Conservation (phyloP, 768 basidiomycete species). For the Leccinum ochraceum region DNA sequence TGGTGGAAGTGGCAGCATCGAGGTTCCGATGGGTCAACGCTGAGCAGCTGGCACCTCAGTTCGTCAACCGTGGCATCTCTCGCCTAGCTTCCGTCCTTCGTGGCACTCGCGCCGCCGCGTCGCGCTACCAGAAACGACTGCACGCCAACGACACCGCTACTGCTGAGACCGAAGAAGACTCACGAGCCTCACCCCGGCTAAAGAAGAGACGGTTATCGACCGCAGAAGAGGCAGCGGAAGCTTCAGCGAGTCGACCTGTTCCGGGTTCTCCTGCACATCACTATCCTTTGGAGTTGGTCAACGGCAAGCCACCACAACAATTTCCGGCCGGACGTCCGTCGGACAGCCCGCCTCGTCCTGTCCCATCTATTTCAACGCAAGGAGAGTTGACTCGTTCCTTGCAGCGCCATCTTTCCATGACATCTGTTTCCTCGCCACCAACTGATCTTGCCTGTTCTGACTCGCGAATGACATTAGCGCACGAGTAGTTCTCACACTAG, state of each 20-base stretch:
- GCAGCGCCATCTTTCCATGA: conserved; percentile 31
- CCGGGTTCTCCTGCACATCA: conserved; percentile 5
- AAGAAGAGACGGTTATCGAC: conserved; percentile 31
- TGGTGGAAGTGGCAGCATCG: conserved; percentile 27
- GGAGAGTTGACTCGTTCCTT: conserved; percentile 22
- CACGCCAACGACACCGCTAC: conserved; percentile 9
- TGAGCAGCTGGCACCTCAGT: conserved; percentile 30
- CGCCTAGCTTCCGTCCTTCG: conserved; percentile 20
- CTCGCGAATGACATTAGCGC: conserved; percentile 24
- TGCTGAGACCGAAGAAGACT: conserved; percentile 11
- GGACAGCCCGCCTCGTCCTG: conserved; percentile 1
- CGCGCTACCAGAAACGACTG: conserved; percentile 29
- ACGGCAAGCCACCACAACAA: conserved; percentile 35
- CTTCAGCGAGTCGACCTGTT: conserved; percentile 5
- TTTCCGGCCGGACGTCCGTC: conserved; percentile 28
- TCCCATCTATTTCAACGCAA: conserved; percentile 8
- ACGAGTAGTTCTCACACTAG: conserved; percentile 6
- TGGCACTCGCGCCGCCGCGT: conserved; percentile 1
- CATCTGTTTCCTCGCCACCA: conserved; percentile 15
- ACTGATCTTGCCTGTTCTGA: conserved; percentile 19
- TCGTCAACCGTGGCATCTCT: conserved; percentile 23
- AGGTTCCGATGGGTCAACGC: conserved; percentile 35
- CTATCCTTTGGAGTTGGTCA: conserved; percentile 24
- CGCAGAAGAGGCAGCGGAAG: background rate
- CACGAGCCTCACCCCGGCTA: conserved; percentile 18